Conservation (phyloP, 148 eudicot genomes). For the Chenopodium album region DNA sequence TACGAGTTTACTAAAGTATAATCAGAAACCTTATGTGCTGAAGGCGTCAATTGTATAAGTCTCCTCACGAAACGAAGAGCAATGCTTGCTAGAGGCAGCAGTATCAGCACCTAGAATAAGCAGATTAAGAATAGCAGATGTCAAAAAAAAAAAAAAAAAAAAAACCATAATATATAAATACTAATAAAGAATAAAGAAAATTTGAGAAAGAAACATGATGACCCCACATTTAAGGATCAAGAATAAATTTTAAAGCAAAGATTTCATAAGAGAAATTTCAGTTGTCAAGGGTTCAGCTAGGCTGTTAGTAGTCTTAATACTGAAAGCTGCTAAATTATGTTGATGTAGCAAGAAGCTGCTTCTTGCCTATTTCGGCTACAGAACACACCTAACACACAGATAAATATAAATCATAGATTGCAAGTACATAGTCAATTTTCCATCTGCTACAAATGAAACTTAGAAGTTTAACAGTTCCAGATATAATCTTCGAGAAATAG, state of each 20-base stretch:
- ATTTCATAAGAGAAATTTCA: not conserved
- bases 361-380: not conserved
- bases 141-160: not conserved
- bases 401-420: not conserved
- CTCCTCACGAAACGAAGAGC: slow-evolving; percentile 77
- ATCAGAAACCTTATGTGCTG: slow-evolving; percentile 58
- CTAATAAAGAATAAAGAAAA: not conserved
- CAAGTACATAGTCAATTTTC: not conserved
- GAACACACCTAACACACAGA: not conserved
- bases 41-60: slow-evolving; percentile 75
- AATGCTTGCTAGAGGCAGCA: slow-evolving; percentile 82
- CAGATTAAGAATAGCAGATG: not conserved
- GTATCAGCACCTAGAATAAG: slow-evolving; percentile 63
- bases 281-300: not conserved
- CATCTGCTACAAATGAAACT: not conserved
- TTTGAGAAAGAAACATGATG: not conserved
- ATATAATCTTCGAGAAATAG: not conserved
- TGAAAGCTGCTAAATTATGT: not conserved
- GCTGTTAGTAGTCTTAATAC: not conserved
- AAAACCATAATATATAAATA: not conserved
- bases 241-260: not conserved
- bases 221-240: not conserved
- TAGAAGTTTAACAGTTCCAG: not conserved
- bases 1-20: slow-evolving; percentile 3
- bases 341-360: not conserved